These are phyloP conservation scores for Avena sativa DNA, from an alignment of 176 grass and related monocot species.

Conservation along the genomic window DNA sequence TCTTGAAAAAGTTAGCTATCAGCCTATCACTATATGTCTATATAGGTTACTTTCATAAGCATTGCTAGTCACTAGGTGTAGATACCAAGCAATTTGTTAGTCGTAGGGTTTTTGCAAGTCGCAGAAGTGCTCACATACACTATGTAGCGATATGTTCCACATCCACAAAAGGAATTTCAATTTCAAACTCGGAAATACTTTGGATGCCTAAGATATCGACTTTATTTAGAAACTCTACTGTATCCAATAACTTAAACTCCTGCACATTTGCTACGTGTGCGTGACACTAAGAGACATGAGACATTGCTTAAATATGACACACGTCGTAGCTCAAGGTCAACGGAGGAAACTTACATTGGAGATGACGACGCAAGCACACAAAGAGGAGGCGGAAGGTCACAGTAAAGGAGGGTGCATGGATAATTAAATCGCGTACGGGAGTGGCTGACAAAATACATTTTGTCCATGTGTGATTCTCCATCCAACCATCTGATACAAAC, in stretches of 20 bases:
- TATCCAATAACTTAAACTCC: neutral
- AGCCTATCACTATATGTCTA: neutral
- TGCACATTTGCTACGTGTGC: neutral
- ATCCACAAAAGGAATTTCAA: neutral
- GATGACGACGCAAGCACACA: neutral
- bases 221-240: too few species aligned
- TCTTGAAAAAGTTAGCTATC: slow-evolving; percentile 6
- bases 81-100: neutral
- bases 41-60: neutral
- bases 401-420: too few species aligned
- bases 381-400: neutral
- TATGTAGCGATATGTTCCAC: neutral
- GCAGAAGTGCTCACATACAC: neutral
- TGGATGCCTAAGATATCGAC: neutral
- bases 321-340: neutral
- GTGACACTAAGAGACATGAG: neutral
- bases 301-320: neutral
- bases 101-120: too few species aligned
- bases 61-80: too few species aligned
- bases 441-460: neutral
- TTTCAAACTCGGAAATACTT: neutral
- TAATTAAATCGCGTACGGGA: neutral
- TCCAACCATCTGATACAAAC: too few species aligned
- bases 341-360: neutral
- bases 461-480: too few species aligned